A percentile compares a stretch with the other conserved stretches of the same genome.
Conservation (phyloP, 768 basidiomycete genomes). For the Pleurotus salmoneostramineus region DNA sequence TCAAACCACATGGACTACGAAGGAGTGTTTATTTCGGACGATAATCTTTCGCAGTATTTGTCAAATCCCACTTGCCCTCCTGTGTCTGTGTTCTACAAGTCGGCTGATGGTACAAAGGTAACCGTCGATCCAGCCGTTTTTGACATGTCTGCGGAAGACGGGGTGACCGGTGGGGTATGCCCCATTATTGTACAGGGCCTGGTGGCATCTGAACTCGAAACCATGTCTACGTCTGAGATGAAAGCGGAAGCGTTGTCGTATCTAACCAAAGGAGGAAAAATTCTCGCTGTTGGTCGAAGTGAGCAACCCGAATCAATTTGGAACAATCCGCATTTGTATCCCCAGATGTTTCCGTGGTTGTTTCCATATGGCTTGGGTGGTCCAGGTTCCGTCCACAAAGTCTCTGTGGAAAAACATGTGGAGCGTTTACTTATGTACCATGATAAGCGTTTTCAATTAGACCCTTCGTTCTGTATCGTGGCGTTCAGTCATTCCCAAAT, state of each 20-base stretch:
- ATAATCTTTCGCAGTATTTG: background rate
- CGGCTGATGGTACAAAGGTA: background rate
- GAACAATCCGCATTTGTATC: constrained; percentile 24
- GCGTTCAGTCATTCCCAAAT: constrained; percentile 28
- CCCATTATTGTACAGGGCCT: constrained; percentile 25
- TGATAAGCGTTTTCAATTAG: constrained; percentile 24
- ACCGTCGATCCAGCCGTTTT: constrained; percentile 4
- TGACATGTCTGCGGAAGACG: constrained; percentile 18
- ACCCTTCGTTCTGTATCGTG: constrained; percentile 20
- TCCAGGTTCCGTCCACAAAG: constrained; percentile 14
- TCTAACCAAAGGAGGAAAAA: constrained; percentile 11
- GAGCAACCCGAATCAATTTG: constrained; percentile 15
- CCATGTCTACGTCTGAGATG: constrained; percentile 9
- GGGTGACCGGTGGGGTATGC: constrained; percentile 17
- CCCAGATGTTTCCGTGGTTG: constrained; percentile 29
- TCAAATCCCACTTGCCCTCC: background rate
- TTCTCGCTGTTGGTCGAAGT: constrained; percentile 18
- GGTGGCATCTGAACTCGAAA: constrained; percentile 14
- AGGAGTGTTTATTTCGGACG: background rate
- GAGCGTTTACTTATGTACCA: constrained; percentile 24
- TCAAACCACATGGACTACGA: background rate
- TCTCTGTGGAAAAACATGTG: constrained; percentile 21
- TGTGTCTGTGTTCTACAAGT: background rate
- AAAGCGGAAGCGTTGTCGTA: constrained; percentile 15
- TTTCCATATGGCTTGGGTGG: constrained; percentile 36